Evolutionary conservation across 208 protist genomes (phyloP).

Genomic region (Phytomonas sp.): DNA sequence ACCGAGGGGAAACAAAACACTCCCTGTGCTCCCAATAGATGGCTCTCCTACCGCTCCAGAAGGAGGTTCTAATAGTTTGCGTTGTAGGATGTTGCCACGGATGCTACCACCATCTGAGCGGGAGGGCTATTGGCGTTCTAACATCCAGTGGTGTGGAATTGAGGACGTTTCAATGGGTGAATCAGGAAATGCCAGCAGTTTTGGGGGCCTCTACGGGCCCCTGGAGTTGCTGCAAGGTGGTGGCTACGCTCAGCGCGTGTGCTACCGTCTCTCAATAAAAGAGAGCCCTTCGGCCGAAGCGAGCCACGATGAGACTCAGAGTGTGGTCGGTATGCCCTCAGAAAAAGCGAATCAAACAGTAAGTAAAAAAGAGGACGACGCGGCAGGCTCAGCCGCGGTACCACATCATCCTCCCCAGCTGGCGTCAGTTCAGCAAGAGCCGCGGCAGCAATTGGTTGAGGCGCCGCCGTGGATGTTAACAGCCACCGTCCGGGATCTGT

Average conservation of each 20-base stretch:
- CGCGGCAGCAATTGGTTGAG: neutral
- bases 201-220: constrained; percentile 35
- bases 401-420: neutral
- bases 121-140: neutral
- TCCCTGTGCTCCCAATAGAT: neutral
- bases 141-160: neutral
- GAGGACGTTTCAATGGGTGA: neutral
- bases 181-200: constrained; percentile 13
- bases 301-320: neutral
- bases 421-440: neutral
- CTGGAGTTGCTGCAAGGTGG: constrained; percentile 16
- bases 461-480: constrained; percentile 64
- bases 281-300: neutral
- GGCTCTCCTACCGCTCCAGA: neutral
- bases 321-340: neutral
- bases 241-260: constrained; percentile 34
- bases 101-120: neutral
- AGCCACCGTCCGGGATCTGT: constrained; percentile 35
- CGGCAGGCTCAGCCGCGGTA: neutral
- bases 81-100: neutral
- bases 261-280: constrained; percentile 9
- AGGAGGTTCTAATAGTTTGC: neutral
- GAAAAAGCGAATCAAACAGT: neutral
- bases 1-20: constrained; percentile 5
- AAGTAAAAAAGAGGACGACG: constrained; percentile 1